These are phyloP conservation scores for Fusarium hostae DNA, from an alignment of 2,329 filamentous ascomycete genomes.

Conservation along the genomic window DNA sequence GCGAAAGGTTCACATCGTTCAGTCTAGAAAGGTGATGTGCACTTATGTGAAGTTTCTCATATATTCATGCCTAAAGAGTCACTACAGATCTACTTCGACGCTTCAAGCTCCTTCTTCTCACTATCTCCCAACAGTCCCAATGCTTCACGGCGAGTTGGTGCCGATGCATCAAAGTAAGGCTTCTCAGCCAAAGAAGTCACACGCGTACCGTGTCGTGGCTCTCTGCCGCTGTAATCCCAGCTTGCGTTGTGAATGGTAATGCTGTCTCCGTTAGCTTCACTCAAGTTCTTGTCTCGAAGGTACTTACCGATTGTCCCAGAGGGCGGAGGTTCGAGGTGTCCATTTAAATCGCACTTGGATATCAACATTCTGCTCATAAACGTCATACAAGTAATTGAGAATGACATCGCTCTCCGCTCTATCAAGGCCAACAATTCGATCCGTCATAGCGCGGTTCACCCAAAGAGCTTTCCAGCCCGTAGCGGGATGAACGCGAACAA, in stretches of 20 bases:
- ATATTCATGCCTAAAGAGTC: not conserved
- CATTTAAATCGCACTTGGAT: constrained; percentile 79
- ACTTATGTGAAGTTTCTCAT: not conserved
- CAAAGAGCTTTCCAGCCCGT: constrained; percentile 80
- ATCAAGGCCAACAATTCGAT: constrained; percentile 75
- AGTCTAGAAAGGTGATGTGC: no score
- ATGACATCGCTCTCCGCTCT: constrained; percentile 75
- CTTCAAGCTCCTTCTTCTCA: constrained; percentile 54
- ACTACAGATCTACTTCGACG: not conserved
- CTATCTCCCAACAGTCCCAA: constrained; percentile 70
- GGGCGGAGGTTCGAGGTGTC: constrained; percentile 72
- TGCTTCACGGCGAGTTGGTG: constrained; percentile 73
- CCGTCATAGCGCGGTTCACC: constrained; percentile 77
- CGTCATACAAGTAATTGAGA: constrained; percentile 72
- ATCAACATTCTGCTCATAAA: constrained; percentile 76
- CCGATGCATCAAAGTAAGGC: constrained; percentile 72
- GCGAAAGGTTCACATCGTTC: no score
- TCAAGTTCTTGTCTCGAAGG: fast-evolving
- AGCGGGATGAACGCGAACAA: constrained; percentile 77
- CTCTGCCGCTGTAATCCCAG: constrained; percentile 76
- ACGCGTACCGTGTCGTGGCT: constrained; percentile 77
- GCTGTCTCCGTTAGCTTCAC: constrained; percentile 47
- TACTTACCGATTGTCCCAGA: constrained; percentile 75
- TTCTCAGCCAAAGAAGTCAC: constrained; percentile 78
- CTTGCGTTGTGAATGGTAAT: constrained; percentile 80